Evolutionary conservation across 2,329 filamentous ascomycete species (phyloP).

Genomic region (Monascus ruber): DNA sequence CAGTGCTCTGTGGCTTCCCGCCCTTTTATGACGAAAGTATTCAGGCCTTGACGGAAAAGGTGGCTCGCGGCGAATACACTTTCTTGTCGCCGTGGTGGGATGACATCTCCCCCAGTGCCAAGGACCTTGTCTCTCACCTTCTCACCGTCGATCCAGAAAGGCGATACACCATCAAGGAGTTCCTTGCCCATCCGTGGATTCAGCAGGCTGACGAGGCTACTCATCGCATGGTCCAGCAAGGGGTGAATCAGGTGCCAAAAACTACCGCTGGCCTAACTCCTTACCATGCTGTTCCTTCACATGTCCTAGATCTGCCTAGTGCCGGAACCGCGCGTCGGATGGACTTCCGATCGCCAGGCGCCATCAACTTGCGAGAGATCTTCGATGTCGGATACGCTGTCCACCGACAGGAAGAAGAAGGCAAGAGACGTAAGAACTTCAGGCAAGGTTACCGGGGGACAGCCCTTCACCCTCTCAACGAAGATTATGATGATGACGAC

Average conservation of each 20-base stretch:
- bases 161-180: slow-evolving; percentile 85
- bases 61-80: slow-evolving; percentile 90
- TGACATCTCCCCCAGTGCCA: slow-evolving; percentile 87
- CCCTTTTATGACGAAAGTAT: slow-evolving; percentile 99
- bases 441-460: slow-evolving; percentile 57
- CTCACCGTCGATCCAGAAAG: slow-evolving; percentile 91
- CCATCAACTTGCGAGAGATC: slow-evolving; percentile 89
- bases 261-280: slow-evolving; percentile 25
- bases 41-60: slow-evolving; percentile 92
- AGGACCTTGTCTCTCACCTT: slow-evolving; percentile 87
- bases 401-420: slow-evolving; percentile 90
- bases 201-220: slow-evolving; percentile 58
- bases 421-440: slow-evolving; percentile 78
- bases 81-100: slow-evolving; percentile 99
- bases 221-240: slow-evolving; percentile 51
- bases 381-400: slow-evolving; percentile 98
- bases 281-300: slow-evolving; percentile 38
- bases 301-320: slow-evolving; percentile 46
- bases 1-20: slow-evolving; percentile 89
- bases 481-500: slow-evolving; percentile 53
- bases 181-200: slow-evolving; percentile 92
- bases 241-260: slow-evolving; percentile 47
- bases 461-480: slow-evolving; percentile 53
- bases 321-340: slow-evolving; percentile 52
- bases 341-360: slow-evolving; percentile 92